Conservation (phyloP, 805 yeast species). For the Candida yuanshanica region DNA sequence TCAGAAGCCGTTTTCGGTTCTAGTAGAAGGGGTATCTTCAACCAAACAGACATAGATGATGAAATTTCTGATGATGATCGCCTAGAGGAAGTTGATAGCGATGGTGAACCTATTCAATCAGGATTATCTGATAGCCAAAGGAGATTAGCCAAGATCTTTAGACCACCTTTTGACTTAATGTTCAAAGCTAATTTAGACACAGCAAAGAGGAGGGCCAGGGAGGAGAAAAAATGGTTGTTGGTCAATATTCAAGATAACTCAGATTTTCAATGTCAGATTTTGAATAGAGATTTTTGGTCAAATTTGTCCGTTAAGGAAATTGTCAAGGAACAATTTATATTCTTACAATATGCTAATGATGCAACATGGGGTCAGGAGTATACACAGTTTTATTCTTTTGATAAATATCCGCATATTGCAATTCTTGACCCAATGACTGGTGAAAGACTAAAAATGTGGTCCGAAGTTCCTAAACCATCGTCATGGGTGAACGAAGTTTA, state of each 20-base stretch:
- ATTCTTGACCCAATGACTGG: conserved; percentile 95
- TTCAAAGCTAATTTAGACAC: conserved; percentile 58
- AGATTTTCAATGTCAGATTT: conserved; percentile 82
- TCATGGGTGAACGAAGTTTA: conserved; percentile 63
- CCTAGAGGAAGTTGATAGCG: conserved; percentile 30
- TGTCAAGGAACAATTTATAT: conserved; percentile 66
- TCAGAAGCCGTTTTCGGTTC: conserved; percentile 27
- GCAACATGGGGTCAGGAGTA: conserved; percentile 71
- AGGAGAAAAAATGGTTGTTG: conserved; percentile 70
- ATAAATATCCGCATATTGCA: conserved; percentile 80
- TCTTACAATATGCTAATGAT: conserved; percentile 79
- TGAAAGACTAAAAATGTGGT: conserved; percentile 78
- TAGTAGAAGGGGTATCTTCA: conserved; percentile 28
- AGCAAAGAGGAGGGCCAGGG: conserved; percentile 66
- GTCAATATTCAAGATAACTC: conserved; percentile 82
- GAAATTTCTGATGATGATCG: conserved; percentile 22
- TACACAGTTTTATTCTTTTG: conserved; percentile 63
- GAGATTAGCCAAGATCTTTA: conserved; percentile 75
- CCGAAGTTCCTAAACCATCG: conserved; percentile 54
- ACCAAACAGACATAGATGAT: conserved; percentile 26
- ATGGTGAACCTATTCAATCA: conserved; percentile 21
- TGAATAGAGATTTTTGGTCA: conserved; percentile 94
- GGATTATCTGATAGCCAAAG: conserved; percentile 38
- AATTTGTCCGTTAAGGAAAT: conserved; percentile 54
- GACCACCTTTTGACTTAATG: conserved; percentile 93